Evolutionary conservation across 306 rosid species (phyloP).

Genomic region (Gleditsia sinensis): DNA sequence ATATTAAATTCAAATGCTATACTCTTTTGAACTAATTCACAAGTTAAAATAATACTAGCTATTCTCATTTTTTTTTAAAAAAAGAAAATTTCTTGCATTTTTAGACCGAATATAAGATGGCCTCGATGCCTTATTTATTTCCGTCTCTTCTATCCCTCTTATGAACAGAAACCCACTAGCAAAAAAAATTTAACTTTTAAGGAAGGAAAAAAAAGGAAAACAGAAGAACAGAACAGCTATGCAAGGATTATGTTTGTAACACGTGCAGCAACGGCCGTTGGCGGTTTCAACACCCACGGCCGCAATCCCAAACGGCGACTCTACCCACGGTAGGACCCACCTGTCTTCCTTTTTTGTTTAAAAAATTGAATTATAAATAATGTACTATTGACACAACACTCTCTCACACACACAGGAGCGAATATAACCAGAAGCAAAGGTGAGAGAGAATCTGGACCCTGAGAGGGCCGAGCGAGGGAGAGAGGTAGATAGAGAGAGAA

Average conservation of each 20-base stretch:
- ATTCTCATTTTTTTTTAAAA: no score
- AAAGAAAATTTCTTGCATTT: no score
- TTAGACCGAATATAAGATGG: no score
- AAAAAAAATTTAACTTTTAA: not conserved
- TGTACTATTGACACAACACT: not conserved
- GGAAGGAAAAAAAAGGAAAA: no score
- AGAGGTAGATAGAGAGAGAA: not conserved
- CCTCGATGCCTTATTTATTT: no score
- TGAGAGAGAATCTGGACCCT: constrained; percentile 27
- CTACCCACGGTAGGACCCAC: constrained; percentile 33
- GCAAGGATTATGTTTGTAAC: constrained; percentile 21
- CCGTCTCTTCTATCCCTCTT: no score
- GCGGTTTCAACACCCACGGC: constrained; percentile 37
- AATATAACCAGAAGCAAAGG: constrained; percentile 47
- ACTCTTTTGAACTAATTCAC: no score
- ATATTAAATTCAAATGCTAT: no score
- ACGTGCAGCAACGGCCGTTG: constrained; percentile 52
- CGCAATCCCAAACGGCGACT: constrained; percentile 48
- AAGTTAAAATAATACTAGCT: no score
- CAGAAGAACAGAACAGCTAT: not conserved
- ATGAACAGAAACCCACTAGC: no score
- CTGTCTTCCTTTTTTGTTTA: not conserved
- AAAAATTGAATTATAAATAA: not conserved
- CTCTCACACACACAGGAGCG: constrained; percentile 13
- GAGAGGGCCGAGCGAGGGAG: not conserved